A percentile compares a stretch with the other conserved stretches of the same genome.
phyloP scores from a whole-genome alignment of 805 yeast species.

The Wickerhamomyces hampshirensis region DNA sequence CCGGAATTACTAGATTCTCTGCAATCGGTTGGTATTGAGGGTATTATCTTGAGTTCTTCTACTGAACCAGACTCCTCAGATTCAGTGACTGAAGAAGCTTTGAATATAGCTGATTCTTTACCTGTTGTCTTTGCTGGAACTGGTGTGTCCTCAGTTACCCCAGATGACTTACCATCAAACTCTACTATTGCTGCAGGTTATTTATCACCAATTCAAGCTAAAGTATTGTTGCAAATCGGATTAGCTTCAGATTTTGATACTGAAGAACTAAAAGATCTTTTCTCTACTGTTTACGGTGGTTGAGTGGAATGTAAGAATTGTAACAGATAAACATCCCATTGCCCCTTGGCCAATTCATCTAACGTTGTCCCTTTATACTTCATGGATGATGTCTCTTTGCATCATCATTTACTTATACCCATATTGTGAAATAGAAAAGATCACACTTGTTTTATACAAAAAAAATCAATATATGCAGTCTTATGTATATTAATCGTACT shows the following conservation, averaged over 20 bases:
- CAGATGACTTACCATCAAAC: constrained; percentile 7
- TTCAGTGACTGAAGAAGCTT: constrained; percentile 26
- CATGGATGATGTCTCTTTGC: background rate
- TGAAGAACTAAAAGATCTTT: constrained; percentile 38
- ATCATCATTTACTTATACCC: too few relatives aligned
- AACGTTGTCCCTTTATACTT: too few relatives aligned
- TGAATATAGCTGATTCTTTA: constrained; percentile 28
- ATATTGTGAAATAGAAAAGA: too few relatives aligned
- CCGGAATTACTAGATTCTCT: constrained; percentile 32
- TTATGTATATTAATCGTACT: too few relatives aligned
- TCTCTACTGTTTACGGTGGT: constrained; percentile 52
- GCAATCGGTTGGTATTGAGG: constrained; percentile 30
- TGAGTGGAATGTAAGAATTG: constrained; percentile 17
- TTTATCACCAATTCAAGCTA: constrained; percentile 46
- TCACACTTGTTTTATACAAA: too few relatives aligned
- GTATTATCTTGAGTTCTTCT: constrained; percentile 47
- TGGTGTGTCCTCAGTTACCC: constrained; percentile 18
- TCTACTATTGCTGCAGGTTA: constrained; percentile 44
- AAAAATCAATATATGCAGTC: too few relatives aligned
- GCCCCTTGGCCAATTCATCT: background rate
- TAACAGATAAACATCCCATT: too few relatives aligned
- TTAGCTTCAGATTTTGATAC: constrained; percentile 36
- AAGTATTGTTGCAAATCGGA: constrained; percentile 45
- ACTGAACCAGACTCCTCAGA: constrained; percentile 34
- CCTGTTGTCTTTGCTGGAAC: constrained; percentile 41